A percentile compares a stretch with the other conserved stretches of the same genome.
phyloP scores from a whole-genome alignment of 768 basidiomycete species.

The Paxillus involutus region DNA sequence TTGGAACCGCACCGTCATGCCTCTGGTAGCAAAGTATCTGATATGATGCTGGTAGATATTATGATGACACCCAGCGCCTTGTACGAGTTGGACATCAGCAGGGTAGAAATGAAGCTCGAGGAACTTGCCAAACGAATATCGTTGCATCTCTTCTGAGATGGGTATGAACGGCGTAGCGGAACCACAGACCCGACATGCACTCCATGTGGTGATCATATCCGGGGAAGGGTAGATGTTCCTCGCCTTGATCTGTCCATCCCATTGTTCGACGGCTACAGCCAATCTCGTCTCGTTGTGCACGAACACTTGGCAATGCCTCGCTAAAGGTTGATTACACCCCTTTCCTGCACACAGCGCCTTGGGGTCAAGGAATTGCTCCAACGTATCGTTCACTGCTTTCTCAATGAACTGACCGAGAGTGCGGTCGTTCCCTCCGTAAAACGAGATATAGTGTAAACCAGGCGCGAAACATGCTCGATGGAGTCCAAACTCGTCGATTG shows the following conservation, averaged over 20 bases:
- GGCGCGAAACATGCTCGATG: conserved; percentile 82
- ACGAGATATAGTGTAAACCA: conserved; percentile 68
- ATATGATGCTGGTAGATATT: conserved; percentile 93
- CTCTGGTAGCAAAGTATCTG: conserved; percentile 83
- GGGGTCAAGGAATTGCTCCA: conserved; percentile 69
- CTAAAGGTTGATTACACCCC: conserved; percentile 77
- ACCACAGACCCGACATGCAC: conserved; percentile 76
- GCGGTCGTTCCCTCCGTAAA: conserved; percentile 91
- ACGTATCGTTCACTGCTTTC: conserved; percentile 64
- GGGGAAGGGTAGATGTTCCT: conserved; percentile 56
- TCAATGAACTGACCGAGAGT: conserved; percentile 95
- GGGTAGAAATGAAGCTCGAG: conserved; percentile 96
- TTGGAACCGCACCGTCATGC: conserved; percentile 87
- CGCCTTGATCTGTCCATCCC: conserved; percentile 75
- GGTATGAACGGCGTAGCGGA: conserved; percentile 85
- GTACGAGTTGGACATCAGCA: conserved; percentile 78
- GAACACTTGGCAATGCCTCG: conserved; percentile 86
- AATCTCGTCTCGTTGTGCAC: conserved; percentile 86
- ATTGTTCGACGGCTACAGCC: conserved; percentile 85
- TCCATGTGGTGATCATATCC: conserved; percentile 89
- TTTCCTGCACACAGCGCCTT: conserved; percentile 81
- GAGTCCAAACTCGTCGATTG: conserved; percentile 61
- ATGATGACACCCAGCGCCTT: conserved; percentile 88
- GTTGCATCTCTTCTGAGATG: conserved; percentile 87
- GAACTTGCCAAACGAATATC: conserved; percentile 95